Conservation (phyloP, 202 grass and related monocot genomes). For the Schoenoplectus triqueter region DNA sequence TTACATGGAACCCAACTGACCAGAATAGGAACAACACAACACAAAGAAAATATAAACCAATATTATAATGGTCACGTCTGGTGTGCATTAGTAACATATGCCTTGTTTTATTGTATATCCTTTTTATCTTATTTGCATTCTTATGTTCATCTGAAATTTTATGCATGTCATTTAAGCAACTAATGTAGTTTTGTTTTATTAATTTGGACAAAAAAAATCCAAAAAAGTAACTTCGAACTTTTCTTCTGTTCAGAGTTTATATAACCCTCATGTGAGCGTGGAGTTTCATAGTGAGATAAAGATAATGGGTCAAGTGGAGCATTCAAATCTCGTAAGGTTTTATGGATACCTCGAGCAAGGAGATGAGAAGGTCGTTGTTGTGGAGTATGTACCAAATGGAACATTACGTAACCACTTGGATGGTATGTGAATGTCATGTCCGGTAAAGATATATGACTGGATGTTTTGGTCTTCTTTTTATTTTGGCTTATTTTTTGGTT, state of each 20-base stretch:
- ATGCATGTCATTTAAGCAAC: constrained; percentile 1
- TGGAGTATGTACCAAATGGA: constrained; percentile 88
- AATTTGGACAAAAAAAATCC: background rate
- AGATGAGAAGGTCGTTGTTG: constrained; percentile 68
- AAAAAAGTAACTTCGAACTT: background rate
- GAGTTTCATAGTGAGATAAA: constrained; percentile 90
- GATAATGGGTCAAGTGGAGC: constrained; percentile 72
- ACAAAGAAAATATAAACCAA: background rate
- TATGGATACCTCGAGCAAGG: constrained; percentile 79
- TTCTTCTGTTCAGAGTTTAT: constrained; percentile 44
- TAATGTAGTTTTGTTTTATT: background rate
- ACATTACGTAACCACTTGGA: constrained; percentile 86
- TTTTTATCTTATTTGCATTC: background rate
- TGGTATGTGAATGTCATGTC: constrained; percentile 39
- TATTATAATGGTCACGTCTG: background rate
- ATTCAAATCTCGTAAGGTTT: constrained; percentile 71
- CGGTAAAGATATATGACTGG: background rate
- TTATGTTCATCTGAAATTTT: background rate
- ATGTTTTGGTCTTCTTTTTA: background rate
- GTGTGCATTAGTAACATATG: background rate
- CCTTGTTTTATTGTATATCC: background rate
- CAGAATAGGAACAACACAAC: background rate
- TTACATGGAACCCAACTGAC: background rate
- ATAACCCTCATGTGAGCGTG: constrained; percentile 61
- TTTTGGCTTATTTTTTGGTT: background rate